Percentiles rank a stretch among this genome's conserved stretches.
These are phyloP conservation scores for Phytopythium litorale DNA, from an alignment of 352 stramenopile species.

Conservation along the genomic window DNA sequence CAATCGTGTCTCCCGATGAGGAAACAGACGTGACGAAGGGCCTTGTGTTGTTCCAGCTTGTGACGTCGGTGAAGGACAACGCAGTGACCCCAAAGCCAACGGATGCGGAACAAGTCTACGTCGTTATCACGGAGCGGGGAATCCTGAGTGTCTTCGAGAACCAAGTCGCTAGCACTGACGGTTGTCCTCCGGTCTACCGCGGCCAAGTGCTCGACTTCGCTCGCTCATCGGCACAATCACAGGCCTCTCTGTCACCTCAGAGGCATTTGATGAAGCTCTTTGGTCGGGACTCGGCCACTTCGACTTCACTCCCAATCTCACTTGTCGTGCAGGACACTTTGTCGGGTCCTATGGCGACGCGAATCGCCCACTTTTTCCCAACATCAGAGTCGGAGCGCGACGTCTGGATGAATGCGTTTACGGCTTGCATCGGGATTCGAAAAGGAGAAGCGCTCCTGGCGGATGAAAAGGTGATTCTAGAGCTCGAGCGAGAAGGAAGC, in stretches of 20 bases:
- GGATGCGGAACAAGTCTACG: constrained; percentile 19
- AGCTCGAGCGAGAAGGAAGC: constrained; percentile 22
- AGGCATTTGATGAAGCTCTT: constrained; percentile 22
- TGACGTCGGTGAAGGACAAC: constrained; percentile 6
- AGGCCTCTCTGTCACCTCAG: constrained; percentile 4
- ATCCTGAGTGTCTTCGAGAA: constrained; percentile 35
- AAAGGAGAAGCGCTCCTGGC: constrained; percentile 52
- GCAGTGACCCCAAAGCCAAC: background rate
- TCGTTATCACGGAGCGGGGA: constrained; percentile 31
- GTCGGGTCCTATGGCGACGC: constrained; percentile 11
- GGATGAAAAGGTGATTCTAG: constrained; percentile 49
- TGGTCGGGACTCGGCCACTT: constrained; percentile 1
- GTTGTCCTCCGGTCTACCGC: constrained; percentile 14
- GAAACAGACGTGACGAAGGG: constrained; percentile 3
- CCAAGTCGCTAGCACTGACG: constrained; percentile 38
- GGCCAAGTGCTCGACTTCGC: constrained; percentile 33
- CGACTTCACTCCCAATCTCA: constrained; percentile 1
- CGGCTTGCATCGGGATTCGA: constrained; percentile 27
- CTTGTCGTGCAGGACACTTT: constrained; percentile 7
- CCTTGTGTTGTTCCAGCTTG: constrained; percentile 10
- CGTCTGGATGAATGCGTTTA: constrained; percentile 38
- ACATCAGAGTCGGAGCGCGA: constrained; percentile 31
- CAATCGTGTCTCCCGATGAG: background rate
- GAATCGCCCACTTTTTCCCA: constrained; percentile 37
- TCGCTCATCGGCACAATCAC: background rate